Conservation (phyloP, 257 asterid genomes). For the Solanum lycopersicoides region DNA sequence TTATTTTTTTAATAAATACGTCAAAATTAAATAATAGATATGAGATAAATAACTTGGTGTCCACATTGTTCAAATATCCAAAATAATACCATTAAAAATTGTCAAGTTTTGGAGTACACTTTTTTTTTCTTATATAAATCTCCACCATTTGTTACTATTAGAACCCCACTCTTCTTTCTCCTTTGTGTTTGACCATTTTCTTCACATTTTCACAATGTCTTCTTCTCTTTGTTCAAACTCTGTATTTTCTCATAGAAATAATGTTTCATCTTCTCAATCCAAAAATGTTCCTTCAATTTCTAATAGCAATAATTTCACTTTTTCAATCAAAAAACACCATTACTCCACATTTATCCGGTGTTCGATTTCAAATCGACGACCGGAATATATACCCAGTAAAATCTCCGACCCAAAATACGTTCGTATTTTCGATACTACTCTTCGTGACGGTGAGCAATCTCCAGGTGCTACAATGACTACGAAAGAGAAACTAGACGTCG, state of each 20-base stretch:
- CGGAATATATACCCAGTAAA: constrained; percentile 64
- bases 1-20: too few relatives aligned
- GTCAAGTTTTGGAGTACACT: not conserved
- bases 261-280: not conserved
- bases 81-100: too few relatives aligned
- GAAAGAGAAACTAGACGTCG: constrained; percentile 79
- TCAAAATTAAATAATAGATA: too few relatives aligned
- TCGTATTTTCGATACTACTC: constrained; percentile 90
- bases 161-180: not conserved
- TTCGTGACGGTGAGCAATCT: constrained; percentile 97
- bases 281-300: not conserved
- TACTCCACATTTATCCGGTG: not conserved
- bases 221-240: not conserved
- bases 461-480: constrained; percentile 99
- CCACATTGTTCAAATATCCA: not conserved
- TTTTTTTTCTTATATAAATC: too few relatives aligned
- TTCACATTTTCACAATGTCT: not conserved
- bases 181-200: not conserved
- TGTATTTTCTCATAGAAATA: not conserved
- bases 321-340: not conserved
- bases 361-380: constrained; percentile 8
- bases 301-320: not conserved
- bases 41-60: too few relatives aligned
- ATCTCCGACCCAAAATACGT: constrained; percentile 80
- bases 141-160: not conserved